Evolutionary conservation across 805 yeast genomes (phyloP), one percentile per base, ranked within the genome.

Genomic region (Nakazawaea holstii): DNA sequence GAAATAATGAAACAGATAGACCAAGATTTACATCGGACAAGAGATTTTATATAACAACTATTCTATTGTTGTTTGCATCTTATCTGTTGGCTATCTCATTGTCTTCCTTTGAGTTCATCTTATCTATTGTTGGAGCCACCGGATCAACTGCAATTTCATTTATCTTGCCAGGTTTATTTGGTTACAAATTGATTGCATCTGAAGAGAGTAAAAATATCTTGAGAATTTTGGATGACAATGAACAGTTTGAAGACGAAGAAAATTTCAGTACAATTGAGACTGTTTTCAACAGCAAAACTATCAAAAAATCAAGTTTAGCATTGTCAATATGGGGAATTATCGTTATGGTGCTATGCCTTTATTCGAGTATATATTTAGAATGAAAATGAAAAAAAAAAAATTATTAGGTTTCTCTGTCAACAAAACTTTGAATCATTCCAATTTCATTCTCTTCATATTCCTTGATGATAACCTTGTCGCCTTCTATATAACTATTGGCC

Each of bases 61-160:
- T 75, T 0, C 30, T 65, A 0, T 66, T 86, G 35, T 64, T 80
- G 4, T 2, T 70, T 0, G 52, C 61, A 2, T 73, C 84, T 0
- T 86, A 84, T 56, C 49, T 72, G 0, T 62, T 80, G 13, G 88
- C 95, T 0, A 61, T 80, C 1, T 62, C 78, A 8, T 75, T 86
- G 8, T 67, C 72, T 1, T 82, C 88, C 0, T 79, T 86, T 58
- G 91, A 84, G 45, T 72, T 77, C 32, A 85, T 86, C 4, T 64
- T 86, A 41, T 79, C 92, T 1, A 66, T 86, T 45, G 90, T 86
- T 8, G 95, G 95, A 3, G 84, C 91, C 5, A 86, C 94, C 0
- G 95, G 95, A 0, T 86, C 91, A 4, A 87, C 91, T 0, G 70
- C 88, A 26, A 86, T 86, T 43, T 80, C 89, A 24, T 86, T 85